These are phyloP conservation scores for Hanseniaspora vineae DNA, from an alignment of 805 yeast species.

Conservation along the genomic window DNA sequence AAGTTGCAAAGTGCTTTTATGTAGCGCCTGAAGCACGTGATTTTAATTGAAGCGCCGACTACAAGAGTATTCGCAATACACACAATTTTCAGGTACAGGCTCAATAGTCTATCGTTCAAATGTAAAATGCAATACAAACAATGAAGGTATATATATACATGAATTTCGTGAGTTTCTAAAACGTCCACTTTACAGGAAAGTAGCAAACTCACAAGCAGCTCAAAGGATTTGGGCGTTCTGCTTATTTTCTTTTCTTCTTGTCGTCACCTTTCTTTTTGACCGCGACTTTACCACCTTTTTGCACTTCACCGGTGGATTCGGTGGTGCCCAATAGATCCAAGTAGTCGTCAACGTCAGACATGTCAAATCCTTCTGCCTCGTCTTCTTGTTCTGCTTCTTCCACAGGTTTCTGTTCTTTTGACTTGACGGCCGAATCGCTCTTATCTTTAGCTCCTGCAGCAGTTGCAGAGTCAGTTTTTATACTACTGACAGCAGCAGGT, in stretches of 20 bases:
- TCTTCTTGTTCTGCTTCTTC: neutral
- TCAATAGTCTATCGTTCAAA: neutral
- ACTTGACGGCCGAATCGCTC: neutral
- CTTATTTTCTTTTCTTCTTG: conserved; percentile 1
- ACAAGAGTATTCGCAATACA: neutral
- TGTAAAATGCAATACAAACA: neutral
- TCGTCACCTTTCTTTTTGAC: conserved; percentile 13
- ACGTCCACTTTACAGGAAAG: neutral
- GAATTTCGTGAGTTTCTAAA: neutral
- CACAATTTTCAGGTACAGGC: neutral
- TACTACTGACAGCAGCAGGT: neutral
- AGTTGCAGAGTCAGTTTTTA: neutral
- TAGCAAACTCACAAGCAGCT: too few relatives aligned
- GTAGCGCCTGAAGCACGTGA: too few relatives aligned
- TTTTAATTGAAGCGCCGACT: too few relatives aligned
- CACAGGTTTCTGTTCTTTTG: neutral
- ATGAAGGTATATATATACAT: neutral
- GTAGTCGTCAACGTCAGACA: conserved; percentile 20
- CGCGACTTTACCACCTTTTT: conserved; percentile 21
- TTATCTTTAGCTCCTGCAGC: conserved; percentile 1
- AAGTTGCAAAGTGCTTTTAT: too few relatives aligned
- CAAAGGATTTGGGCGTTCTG: too few relatives aligned
- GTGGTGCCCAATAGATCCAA: conserved; percentile 16
- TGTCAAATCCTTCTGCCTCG: conserved; percentile 9
- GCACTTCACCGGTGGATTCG: conserved; percentile 19